These are phyloP conservation scores for Bidens hawaiensis DNA, from an alignment of 140 eudicot species.

Conservation along the genomic window DNA sequence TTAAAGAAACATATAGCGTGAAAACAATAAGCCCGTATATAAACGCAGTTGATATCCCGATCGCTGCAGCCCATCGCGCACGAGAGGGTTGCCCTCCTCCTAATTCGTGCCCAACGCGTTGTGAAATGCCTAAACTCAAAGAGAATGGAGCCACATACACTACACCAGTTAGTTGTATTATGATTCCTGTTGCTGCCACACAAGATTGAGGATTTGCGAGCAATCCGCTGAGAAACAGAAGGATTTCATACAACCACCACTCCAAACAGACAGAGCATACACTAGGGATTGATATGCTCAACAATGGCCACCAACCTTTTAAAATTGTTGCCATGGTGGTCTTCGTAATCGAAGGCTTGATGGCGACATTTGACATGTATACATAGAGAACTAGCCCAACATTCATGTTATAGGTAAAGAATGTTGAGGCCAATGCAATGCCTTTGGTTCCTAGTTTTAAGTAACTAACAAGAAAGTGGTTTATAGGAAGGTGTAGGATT, in stretches of 20 bases:
- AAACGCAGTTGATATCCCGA: constrained; percentile 44
- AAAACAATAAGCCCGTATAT: constrained; percentile 43
- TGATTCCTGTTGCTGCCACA: constrained; percentile 78
- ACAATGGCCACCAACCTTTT: constrained; percentile 73
- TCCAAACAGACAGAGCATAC: constrained; percentile 65
- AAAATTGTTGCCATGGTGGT: constrained; percentile 34
- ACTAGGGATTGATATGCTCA: constrained; percentile 68
- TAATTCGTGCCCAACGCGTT: constrained; percentile 83
- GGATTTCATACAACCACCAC: constrained; percentile 98
- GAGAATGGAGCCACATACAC: constrained; percentile 68
- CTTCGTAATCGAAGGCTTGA: constrained; percentile 68
- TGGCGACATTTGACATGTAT: constrained; percentile 40
- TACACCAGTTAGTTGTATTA: constrained; percentile 72
- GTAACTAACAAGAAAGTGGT: constrained; percentile 49
- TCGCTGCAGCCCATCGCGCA: constrained; percentile 42
- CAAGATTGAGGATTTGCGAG: constrained; percentile 61
- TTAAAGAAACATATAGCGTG: constrained; percentile 36
- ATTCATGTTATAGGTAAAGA: constrained; percentile 55
- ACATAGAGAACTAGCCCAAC: constrained; percentile 54
- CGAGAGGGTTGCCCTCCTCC: constrained; percentile 66
- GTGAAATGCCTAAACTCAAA: constrained; percentile 59
- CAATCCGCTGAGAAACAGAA: constrained; percentile 66
- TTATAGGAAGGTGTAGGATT: constrained; percentile 70
- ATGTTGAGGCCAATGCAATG: constrained; percentile 71
- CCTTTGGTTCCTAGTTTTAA: constrained; percentile 64